Evolutionary conservation across 495 filamentous ascomycete species (phyloP), one percentile per base, ranked within the genome.

Genomic region (Penicillium arizonense): DNA sequence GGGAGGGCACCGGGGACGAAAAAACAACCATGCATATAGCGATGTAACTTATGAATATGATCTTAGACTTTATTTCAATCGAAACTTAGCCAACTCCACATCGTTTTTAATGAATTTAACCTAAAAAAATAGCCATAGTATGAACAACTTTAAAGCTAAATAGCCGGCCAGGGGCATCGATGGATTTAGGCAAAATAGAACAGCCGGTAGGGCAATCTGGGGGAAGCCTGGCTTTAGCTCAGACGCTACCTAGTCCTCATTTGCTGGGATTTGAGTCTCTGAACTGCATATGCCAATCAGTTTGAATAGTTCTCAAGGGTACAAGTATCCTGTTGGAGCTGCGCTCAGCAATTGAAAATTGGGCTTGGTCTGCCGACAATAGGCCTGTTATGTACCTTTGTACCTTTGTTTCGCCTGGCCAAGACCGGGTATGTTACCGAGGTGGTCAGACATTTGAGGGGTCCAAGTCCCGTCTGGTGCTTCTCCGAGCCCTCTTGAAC

Each of bases 11-110:
- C 14, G 16, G 24, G n/a, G 7, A 21, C 12, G 20, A 42, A 43
- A 45, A 26, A 32, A 41, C 21, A 32, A 41, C 47, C 16, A 52
- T 44, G 49, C 49, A 54, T 54, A 54, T 54, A 46, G 37, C 51
- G 40, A 30, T 41, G 44, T 47, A 18, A 18, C 18, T 18, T 18
- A 47, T 37, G 44, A 54, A 54, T 54, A 47, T 47, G 49, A 52
- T 20, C 4, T 24, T 42, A 18, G 20, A 24, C 21, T 42, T 42
- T n/a, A 42, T 23, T 18, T 30, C 28, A 30, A 30, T 30, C 28
- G 6, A 2, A 30, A 6, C 7, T 9, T 30, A 10, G 28, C 28
- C 28, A 30, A 30, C 7, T 30, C 8, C 7, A 30, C 23, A 24
- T 24, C 5, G 0, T 24, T 24, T 6, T 2, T 30, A 30, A 10